Base-by-base conservation (phyloP, 2,329 filamentous ascomycete species). In the Cladosporium oxysporum region DNA sequence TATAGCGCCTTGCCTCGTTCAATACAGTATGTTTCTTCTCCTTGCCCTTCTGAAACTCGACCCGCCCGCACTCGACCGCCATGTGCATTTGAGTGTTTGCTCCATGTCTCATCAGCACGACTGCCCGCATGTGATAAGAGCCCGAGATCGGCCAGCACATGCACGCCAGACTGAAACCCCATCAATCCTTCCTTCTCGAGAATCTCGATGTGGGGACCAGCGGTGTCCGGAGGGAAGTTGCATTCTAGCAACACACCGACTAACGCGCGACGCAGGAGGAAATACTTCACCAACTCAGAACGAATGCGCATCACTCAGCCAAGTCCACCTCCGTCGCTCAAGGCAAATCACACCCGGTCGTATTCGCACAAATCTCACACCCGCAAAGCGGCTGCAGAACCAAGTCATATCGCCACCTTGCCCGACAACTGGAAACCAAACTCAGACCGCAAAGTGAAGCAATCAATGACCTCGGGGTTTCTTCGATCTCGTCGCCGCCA, bases 201-300 rank as follows among this genome's bases (percentile, higher is more conserved):
- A n/a, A 7, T 33, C 8, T 5, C 26, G 3, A 53, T 62, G 59
- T 53, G 44, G 59, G 14, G 18, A 37, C n/a, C 28, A 14, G 44
- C 44, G 41, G 58, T 29, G 21, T 21, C 18, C 41, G n/a, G 41
- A 37, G 16, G 44, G 59, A 52, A 53, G 59, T 14, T 21, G 28
- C 29, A 35, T 14, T 28, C 28, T 58, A 66, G 21, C 21, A 23
- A 14, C 31, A 58, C n/a, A 21, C 29, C 21, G 29, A 66, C 72
- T 74, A 58, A 72, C 66, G 31, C 58, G 26, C 23, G 53, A 33
- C 35, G 41, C 75, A 83, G 81, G 73, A 78, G 78, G 73, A 83
- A 92, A 86, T 91, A 90, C 79, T 91, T 92, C 79, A 91, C 89
- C 35, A 88, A 87, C 8, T 83, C 90, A 69, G 90, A 92, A 78